phyloP scores from a whole-genome alignment of 768 basidiomycete genomes.

The Hortiboletus flavorubellus region DNA sequence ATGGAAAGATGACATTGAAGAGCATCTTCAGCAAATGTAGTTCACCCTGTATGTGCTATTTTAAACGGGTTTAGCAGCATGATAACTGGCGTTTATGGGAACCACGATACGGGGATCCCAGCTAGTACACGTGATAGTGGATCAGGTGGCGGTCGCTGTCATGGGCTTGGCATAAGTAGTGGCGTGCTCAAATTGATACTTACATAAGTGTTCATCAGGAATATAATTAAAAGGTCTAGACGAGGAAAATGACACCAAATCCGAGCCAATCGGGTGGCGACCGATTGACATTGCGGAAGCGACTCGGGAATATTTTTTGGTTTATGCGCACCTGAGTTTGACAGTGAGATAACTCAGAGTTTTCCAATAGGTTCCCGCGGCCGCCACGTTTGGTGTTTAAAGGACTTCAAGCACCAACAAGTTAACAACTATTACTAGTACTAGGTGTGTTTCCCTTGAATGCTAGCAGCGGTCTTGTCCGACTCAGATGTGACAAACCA shows the following conservation, averaged over 20 bases:
- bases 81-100: not conserved
- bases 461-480: too few species aligned
- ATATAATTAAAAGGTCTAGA: not conserved
- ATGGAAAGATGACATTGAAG: conserved; percentile 35
- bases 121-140: not conserved
- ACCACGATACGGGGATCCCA: too few species aligned
- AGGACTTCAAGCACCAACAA: too few species aligned
- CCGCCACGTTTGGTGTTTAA: too few species aligned
- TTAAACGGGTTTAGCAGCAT: not conserved
- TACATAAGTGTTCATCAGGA: too few species aligned
- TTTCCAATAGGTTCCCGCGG: too few species aligned
- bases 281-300: not conserved
- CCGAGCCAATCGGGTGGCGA: not conserved
- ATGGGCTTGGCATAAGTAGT: too few species aligned
- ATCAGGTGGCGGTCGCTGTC: not conserved
- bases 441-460: not conserved
- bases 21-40: conserved; percentile 7
- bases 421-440: too few species aligned
- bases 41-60: not conserved
- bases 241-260: not conserved
- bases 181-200: too few species aligned
- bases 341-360: not conserved
- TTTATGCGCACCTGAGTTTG: not conserved
- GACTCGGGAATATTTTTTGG: not conserved
- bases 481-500: not conserved